A percentile compares a stretch with the other conserved stretches of the same genome.
phyloP scores from a whole-genome alignment of 2,329 filamentous ascomycete genomes.

The Thermomyces lanuginosus region DNA sequence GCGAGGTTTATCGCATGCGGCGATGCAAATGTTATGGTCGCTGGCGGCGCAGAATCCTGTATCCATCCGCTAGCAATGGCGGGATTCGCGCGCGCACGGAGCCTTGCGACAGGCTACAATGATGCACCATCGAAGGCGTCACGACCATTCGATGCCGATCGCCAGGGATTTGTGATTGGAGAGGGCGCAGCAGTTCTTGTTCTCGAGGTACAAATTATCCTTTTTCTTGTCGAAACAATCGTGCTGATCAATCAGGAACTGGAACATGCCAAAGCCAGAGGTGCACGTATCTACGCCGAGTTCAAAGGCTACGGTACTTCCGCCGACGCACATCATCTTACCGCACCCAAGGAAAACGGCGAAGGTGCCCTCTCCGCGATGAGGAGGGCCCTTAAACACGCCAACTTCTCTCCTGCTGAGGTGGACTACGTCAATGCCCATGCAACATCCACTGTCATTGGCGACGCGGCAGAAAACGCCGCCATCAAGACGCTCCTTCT shows the following conservation, averaged over 20 bases:
- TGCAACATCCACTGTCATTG: conserved; percentile 72
- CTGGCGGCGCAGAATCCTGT: conserved; percentile 88
- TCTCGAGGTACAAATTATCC: conserved; percentile 44
- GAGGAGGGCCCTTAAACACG: conserved; percentile 62
- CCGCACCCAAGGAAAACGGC: conserved; percentile 69
- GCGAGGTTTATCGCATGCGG: conserved; percentile 81
- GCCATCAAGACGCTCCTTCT: conserved; percentile 68
- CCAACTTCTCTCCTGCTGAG: conserved; percentile 47
- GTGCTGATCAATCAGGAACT: conserved; percentile 40
- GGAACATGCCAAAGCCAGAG: conserved; percentile 65
- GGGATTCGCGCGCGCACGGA: conserved; percentile 77
- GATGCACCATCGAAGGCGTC: conserved; percentile 53
- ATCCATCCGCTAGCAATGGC: conserved; percentile 88
- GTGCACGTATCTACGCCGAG: conserved; percentile 75
- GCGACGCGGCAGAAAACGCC: conserved; percentile 72
- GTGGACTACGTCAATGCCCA: conserved; percentile 94
- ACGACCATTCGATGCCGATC: conserved; percentile 66
- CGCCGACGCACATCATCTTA: conserved; percentile 86
- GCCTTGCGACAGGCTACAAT: conserved; percentile 69
- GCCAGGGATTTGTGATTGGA: conserved; percentile 78
- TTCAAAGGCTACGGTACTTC: conserved; percentile 78
- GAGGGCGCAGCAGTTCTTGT: conserved; percentile 82
- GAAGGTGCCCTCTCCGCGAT: conserved; percentile 70
- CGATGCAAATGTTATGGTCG: conserved; percentile 87
- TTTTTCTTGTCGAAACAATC: neutral